These are phyloP conservation scores for Blastobotrys raffinosifermentans DNA, from an alignment of 1,139 yeast genomes.

Conservation along the genomic window DNA sequence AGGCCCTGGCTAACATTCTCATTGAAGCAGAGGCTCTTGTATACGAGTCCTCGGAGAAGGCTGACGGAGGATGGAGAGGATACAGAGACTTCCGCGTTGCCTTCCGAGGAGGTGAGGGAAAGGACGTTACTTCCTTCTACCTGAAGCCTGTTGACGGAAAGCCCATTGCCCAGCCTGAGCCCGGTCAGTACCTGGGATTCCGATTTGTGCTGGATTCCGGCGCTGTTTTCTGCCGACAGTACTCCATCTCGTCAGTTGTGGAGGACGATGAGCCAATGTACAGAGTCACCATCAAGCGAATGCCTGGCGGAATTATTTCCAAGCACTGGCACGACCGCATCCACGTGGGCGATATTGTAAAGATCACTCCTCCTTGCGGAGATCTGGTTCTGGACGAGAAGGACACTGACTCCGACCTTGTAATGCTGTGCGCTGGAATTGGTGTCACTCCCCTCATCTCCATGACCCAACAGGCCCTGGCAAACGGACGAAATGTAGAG, in stretches of 20 bases:
- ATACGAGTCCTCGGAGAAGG: conserved; percentile 36
- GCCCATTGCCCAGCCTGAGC: conserved; percentile 35
- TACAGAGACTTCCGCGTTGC: conserved; percentile 49
- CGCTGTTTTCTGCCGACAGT: conserved; percentile 41
- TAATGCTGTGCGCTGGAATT: conserved; percentile 56
- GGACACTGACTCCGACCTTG: conserved; percentile 33
- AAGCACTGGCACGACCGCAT: conserved; percentile 45
- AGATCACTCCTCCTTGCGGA: conserved; percentile 58
- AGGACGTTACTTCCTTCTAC: conserved; percentile 47
- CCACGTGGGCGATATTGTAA: conserved; percentile 45
- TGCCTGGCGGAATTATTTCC: conserved; percentile 50
- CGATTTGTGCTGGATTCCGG: conserved; percentile 37
- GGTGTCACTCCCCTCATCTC: conserved; percentile 63
- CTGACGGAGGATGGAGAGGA: conserved; percentile 47
- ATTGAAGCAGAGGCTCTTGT: conserved; percentile 49
- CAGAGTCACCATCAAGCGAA: conserved; percentile 48
- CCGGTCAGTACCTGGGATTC: conserved; percentile 61
- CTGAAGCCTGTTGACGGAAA: conserved; percentile 45
- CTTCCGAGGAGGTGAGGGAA: conserved; percentile 41
- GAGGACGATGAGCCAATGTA: conserved; percentile 34
- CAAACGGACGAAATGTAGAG: conserved; percentile 16
- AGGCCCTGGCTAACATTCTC: conserved; percentile 54
- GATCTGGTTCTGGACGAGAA: conserved; percentile 40
- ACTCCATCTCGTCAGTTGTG: conserved; percentile 42
- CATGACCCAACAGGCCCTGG: conserved; percentile 39